These are phyloP conservation scores for Quercus phellos DNA, from an alignment of 331 rosid species.

Conservation along the genomic window DNA sequence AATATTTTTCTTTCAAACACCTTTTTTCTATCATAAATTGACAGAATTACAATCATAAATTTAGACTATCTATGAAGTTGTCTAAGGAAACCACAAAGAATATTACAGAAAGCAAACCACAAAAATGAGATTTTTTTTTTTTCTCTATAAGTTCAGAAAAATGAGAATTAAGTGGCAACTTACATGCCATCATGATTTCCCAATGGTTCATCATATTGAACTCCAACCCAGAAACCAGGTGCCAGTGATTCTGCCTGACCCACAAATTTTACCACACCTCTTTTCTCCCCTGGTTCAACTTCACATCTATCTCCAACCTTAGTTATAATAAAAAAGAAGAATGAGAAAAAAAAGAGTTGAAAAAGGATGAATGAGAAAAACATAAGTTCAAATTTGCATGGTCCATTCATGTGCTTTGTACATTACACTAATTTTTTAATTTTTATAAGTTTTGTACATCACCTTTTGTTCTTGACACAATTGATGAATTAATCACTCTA, in stretches of 20 bases:
- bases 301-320: constrained; percentile 95
- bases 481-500: neutral
- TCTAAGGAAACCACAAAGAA: neutral
- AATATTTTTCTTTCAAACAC: neutral
- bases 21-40: neutral
- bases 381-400: neutral
- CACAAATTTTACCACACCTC: constrained; percentile 72
- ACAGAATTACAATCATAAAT: too few species aligned
- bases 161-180: constrained; percentile 21
- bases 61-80: too few species aligned
- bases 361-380: constrained; percentile 4
- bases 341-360: constrained; percentile 3
- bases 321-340: constrained; percentile 10
- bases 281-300: constrained; percentile 83
- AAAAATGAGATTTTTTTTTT: neutral
- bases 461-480: neutral
- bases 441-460: too few species aligned
- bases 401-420: neutral
- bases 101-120: neutral
- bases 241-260: constrained; percentile 75
- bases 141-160: too few species aligned
- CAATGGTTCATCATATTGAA: constrained; percentile 93
- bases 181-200: constrained; percentile 97
- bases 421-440: neutral
- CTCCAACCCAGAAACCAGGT: constrained; percentile 93